Evolutionary conservation across 192 early-diverging fungal species (phyloP), one percentile per base, ranked within the genome.

Genomic region (Lobosporangium transversale): DNA sequence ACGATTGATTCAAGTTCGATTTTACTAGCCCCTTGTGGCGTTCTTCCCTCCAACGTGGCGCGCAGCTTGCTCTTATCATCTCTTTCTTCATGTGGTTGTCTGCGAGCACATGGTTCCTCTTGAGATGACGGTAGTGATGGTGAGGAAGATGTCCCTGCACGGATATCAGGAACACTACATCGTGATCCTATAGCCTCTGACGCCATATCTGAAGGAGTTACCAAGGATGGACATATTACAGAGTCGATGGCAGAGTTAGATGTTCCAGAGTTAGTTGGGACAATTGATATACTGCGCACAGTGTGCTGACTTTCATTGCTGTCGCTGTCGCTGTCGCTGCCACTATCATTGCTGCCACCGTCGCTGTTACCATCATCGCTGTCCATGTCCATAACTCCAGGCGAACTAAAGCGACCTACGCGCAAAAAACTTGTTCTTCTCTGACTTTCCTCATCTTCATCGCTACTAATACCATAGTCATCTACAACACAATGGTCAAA

Each of bases 221-320:
- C 17, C 53, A 14, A 40, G 8, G n/a, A n/a, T n/a, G n/a, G n/a
- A n/a, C n/a, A n/a, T n/a, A n/a, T n/a, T n/a, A n/a, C n/a, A n/a
- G 14, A 40, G 37, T 40, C 37, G 7, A 40, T 14, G 37, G 37
- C 37, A 40, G 37, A 40, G 37, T 14, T 12, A 32, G 20, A 24
- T 20, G 32, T 17, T 0, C 29, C 6, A 32, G 48, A 18, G 9
- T 5, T 27, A 7, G 9, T 15, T n/a, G 29, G 7, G 11, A 11
- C 2, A 4, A 49, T n/a, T 20, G 42, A 21, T 14, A 32, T 20
- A 18, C 35, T 43, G 12, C 40, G 50, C 3, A 63, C n/a, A 2
- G 50, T 54, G 15, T 24, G 31, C 20, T 58, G 66, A 31, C 57
- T 59, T 18, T 53, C 54, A 29, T 66, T 54, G 9, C 54, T 67